Percentiles rank a stretch among this genome's conserved stretches.
phyloP scores from a whole-genome alignment of 2,329 filamentous ascomycete genomes.

The Trichoderma gracile region DNA sequence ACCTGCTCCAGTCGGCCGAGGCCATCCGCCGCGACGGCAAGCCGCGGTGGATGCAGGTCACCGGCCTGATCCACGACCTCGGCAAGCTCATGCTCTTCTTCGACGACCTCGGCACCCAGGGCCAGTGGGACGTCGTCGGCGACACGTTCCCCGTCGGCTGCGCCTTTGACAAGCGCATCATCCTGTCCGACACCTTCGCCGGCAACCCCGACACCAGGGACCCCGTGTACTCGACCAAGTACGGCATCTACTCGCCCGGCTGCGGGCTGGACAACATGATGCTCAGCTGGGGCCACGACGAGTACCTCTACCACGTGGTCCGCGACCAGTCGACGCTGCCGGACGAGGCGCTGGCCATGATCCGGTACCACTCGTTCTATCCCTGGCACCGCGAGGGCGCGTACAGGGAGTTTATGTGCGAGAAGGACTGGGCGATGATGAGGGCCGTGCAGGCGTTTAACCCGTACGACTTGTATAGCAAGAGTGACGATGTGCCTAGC shows the following conservation, averaged over 20 bases:
- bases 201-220: constrained; percentile 74
- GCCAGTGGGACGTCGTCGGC: constrained; percentile 92
- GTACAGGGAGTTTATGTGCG: constrained; percentile 80
- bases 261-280: constrained; percentile 87
- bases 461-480: constrained; percentile 89
- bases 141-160: constrained; percentile 81
- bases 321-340: constrained; percentile 80
- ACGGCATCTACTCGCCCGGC: constrained; percentile 76
- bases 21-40: constrained; percentile 84
- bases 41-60: constrained; percentile 79
- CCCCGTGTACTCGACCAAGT: constrained; percentile 70
- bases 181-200: constrained; percentile 76
- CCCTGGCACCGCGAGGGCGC: constrained; percentile 84
- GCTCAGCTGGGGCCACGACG: constrained; percentile 87
- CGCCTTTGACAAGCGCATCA: constrained; percentile 72
- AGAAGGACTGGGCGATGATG: constrained; percentile 77
- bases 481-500: constrained; percentile 78
- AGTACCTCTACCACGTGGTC: constrained; percentile 84
- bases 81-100: constrained; percentile 81
- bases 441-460: constrained; percentile 84
- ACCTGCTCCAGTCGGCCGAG: constrained; percentile 84
- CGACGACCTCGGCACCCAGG: constrained; percentile 63
- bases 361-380: constrained; percentile 91
- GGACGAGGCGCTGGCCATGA: constrained; percentile 84
- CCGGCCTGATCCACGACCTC: constrained; percentile 75